Percentiles rank a stretch among this genome's conserved stretches.
Conservation (phyloP, 78 protist genomes). For the Dictyostelium discoideum region dicty_2.7 NC_007091.3:3200501-3201000, state of each 20-base stretch:
- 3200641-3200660: neutral
- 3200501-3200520: neutral
- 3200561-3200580: constrained; percentile 16
- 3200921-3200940: constrained; percentile 89
- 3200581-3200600: neutral
- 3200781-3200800: constrained; percentile 74
- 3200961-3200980: neutral
- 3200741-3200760: neutral
- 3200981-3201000: neutral
- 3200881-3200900: constrained; percentile 49
- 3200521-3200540: constrained; percentile 19
- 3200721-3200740: neutral
- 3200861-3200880: constrained; percentile 57
- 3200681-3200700: neutral
- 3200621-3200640: constrained; percentile 2
- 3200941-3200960: constrained; percentile 54
- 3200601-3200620: neutral
- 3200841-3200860: neutral
- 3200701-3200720: constrained; percentile 21
- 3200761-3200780: neutral
- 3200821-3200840: constrained; percentile 25
- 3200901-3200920: constrained; percentile 41
- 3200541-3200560: constrained; percentile 1
- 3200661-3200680: constrained; percentile 76
- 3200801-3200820: constrained; percentile 87